Conservation (phyloP, 1,139 yeast genomes). For the Hansenula sp. region DNA sequence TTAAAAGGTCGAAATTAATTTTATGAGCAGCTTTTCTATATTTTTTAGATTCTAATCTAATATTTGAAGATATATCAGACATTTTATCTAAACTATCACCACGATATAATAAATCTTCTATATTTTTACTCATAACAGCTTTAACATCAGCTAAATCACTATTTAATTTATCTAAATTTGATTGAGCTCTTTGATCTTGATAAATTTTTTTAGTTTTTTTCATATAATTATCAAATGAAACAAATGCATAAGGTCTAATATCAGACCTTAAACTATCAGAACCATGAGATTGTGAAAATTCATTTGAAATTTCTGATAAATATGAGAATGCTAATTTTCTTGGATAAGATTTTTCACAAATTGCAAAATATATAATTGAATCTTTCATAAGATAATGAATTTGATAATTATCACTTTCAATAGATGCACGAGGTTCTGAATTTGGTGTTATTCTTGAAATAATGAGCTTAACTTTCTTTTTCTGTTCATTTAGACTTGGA, state of each 20-base stretch:
- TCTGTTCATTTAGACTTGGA: conserved; percentile 60
- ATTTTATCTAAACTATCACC: conserved; percentile 92
- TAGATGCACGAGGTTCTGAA: conserved; percentile 81
- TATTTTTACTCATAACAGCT: conserved; percentile 91
- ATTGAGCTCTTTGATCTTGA: conserved; percentile 87
- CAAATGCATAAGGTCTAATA: conserved; percentile 85
- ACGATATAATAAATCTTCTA: conserved; percentile 88
- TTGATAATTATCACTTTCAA: conserved; percentile 71
- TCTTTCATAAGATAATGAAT: conserved; percentile 71
- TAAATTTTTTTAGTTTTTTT: conserved; percentile 84
- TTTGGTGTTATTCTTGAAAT: conserved; percentile 73
- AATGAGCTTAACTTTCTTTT: conserved; percentile 78
- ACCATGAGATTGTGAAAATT: conserved; percentile 78
- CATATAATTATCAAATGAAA: conserved; percentile 78
- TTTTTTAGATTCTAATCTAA: conserved; percentile 80
- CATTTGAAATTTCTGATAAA: conserved; percentile 74
- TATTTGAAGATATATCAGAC: conserved; percentile 80
- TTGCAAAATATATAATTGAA: conserved; percentile 68
- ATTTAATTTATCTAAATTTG: conserved; percentile 80
- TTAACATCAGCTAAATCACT: conserved; percentile 90
- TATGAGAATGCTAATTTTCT: conserved; percentile 87
- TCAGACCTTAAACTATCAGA: conserved; percentile 57
- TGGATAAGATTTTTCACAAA: conserved; percentile 77
- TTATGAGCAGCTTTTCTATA: conserved; percentile 87
- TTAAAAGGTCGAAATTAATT: conserved; percentile 83